Base-by-base conservation (phyloP, 192 early-diverging fungal genomes). In the Coemansia reversa region DNA sequence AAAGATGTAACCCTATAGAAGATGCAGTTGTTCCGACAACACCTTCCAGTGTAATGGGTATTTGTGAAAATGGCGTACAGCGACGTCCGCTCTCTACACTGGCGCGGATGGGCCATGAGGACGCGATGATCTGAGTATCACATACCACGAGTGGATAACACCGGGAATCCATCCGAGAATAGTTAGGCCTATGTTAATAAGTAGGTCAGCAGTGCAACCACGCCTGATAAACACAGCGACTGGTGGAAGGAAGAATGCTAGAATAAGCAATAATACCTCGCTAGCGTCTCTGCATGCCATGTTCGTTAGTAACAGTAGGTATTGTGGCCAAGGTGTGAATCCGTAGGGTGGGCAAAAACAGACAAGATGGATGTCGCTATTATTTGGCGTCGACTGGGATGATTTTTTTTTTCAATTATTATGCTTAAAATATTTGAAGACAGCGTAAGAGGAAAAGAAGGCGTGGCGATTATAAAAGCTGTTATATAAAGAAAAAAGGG, bases 181-280 rank as follows among this genome's bases (percentile, higher is more conserved):
- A 0, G 90, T 91, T 70, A 93, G 78, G 14, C 72, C 30, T 59
- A 92, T 81, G 79, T 91, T 91, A 63, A 93, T 88, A 24, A 84
- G 62, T 11, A 91, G 66, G 51, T 89, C 89, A 24, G 23, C 33
- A 14, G 63, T 62, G 70, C 79, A 84, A 33, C 87, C 89, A 25
- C 68, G 74, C 67, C 87, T 87, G 51, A 91, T 68, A 49, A 86
- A 77, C 24, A 88, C 89, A 22, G 84, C 86, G 3, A 89, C 61
- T 32, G 88, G 88, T 14, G 88, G 88, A 16, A 90, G 67, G 72
- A 83, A 75, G 55, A 83, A 71, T 29, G 72, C 81, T 29, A 83
- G 60, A 42, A 83, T 65, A 7, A 74, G 39, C 29, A 78, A 55
- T 7, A 74, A 22, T 7, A 82, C 53, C 52, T 82, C 74, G 23